A percentile compares a stretch with the other conserved stretches of the same genome.
Evolutionary conservation across 805 yeast genomes (phyloP).

Genomic region (Cyberlindnera sargentensis): DNA sequence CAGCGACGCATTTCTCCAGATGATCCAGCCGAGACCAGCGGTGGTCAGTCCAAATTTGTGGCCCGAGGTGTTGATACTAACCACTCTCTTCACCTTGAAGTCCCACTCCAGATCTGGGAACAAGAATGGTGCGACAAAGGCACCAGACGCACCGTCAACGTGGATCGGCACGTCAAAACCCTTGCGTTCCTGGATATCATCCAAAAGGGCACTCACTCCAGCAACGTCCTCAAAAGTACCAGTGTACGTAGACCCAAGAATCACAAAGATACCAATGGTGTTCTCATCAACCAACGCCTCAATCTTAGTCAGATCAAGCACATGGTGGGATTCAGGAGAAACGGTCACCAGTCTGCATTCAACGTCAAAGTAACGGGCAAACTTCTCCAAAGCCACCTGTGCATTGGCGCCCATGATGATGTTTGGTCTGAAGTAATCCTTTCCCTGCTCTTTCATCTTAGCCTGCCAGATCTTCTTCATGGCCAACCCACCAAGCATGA

Average conservation of each 20-base stretch:
- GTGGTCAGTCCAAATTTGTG: slow-evolving; percentile 89
- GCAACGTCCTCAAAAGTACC: slow-evolving; percentile 84
- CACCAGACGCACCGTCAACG: slow-evolving; percentile 93
- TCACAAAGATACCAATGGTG: slow-evolving; percentile 86
- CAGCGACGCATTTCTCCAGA: slow-evolving; percentile 62
- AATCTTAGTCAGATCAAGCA: slow-evolving; percentile 55
- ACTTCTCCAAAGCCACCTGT: slow-evolving; percentile 91
- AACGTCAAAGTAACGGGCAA: slow-evolving; percentile 90
- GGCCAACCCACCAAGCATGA: slow-evolving; percentile 89
- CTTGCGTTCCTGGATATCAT: slow-evolving; percentile 56
- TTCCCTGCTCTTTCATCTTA: slow-evolving; percentile 50
- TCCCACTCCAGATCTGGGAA: slow-evolving; percentile 81
- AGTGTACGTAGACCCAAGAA: slow-evolving; percentile 87
- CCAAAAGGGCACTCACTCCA: slow-evolving; percentile 54
- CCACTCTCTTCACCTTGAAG: slow-evolving; percentile 69
- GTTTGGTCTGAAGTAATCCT: slow-evolving; percentile 61
- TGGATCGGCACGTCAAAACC: slow-evolving; percentile 75
- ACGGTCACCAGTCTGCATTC: slow-evolving; percentile 75
- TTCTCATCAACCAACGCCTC: slow-evolving; percentile 74
- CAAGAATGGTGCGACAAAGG: slow-evolving; percentile 77
- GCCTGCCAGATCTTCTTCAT: slow-evolving; percentile 88
- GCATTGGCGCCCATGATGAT: slow-evolving; percentile 89
- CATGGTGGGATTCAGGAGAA: slow-evolving; percentile 48
- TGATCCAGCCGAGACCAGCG: slow-evolving; percentile 90
- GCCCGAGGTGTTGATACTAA: slow-evolving; percentile 83